Evolutionary conservation across 225 moss, liverwort and hornwort species (phyloP), one percentile per base, ranked within the genome.

Genomic region (Pseudisothecium myosuroides): DNA sequence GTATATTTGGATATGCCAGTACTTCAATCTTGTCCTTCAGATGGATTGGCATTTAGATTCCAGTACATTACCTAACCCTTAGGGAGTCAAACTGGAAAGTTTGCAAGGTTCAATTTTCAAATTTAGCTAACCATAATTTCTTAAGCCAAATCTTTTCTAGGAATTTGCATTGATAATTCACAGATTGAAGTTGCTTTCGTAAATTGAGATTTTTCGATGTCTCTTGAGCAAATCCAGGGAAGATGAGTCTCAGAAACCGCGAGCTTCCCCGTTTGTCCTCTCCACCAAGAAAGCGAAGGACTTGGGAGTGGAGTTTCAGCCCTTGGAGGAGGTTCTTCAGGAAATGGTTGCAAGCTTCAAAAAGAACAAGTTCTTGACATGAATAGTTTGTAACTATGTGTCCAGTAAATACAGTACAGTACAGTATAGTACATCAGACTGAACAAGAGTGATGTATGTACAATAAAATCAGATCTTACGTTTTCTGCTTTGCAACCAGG

Each of bases 291-390:
- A 89, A 80, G 83, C 64, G 24, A n/a, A 10, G 39, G 64, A 13
- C 45, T 80, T 91, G 5, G 91, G 91, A 71, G 22, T 89, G 62
- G 78, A 89, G 2, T 32, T 89, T n/a, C 64, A 89, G 83, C 89
- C 91, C 22, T 64, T 91, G 83, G 86, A 83, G 89, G 73, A 87
- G 56, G 89, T 91, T 17, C 28, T 91, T 63, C 87, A 87, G 81
- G 91, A 91, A 69, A 56, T 87, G 55, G 80, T 91, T 10, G 84
- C 64, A 19, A 87, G 83, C 87, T 87, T 91, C 69, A 58, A 79
- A 80, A 87, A 89, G 58, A 26, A 17, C 43, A 89, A 87, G 69
- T 36, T 72, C 32, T 73, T 89, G 72, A 60, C 52, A 20, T 37
- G 26, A 45, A 29, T 39, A 54, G 29, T 16, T 56, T 56, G 55